A percentile compares a stretch with the other conserved stretches of the same genome.
Evolutionary conservation across 768 basidiomycete genomes (phyloP).

Genomic region (Boletus bicolor): DNA sequence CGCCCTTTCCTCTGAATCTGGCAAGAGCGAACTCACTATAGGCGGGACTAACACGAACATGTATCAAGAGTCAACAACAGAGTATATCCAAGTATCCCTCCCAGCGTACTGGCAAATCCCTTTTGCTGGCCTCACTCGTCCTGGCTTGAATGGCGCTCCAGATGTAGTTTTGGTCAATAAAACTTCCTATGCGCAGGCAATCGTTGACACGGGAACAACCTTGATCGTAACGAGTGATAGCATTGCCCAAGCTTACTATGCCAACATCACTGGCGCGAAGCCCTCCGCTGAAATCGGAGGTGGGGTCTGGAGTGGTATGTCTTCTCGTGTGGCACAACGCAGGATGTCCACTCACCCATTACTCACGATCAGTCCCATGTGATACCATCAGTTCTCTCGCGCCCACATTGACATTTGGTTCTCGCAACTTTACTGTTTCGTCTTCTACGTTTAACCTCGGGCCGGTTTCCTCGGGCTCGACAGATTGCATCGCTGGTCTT

Average conservation of each 20-base stretch:
- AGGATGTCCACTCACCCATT: background rate
- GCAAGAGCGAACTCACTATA: conserved; percentile 50
- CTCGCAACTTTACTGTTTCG: conserved; percentile 36
- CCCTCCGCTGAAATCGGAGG: conserved; percentile 23
- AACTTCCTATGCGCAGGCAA: conserved; percentile 23
- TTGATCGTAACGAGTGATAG: conserved; percentile 26
- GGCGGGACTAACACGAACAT: conserved; percentile 48
- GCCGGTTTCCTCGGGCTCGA: conserved; percentile 25
- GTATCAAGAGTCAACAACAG: conserved; percentile 44
- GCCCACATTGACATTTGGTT: conserved; percentile 39
- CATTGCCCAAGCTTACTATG: conserved; percentile 29
- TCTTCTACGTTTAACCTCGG: conserved; percentile 44
- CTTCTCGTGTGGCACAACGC: background rate
- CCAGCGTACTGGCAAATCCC: conserved; percentile 39
- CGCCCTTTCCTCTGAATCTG: conserved; percentile 39
- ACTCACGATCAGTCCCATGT: conserved; percentile 32
- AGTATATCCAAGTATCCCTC: conserved; percentile 33
- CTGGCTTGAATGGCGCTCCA: conserved; percentile 16
- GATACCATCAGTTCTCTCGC: conserved; percentile 19
- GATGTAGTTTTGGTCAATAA: conserved; percentile 26
- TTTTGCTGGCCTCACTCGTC: conserved; percentile 28
- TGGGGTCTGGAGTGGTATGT: conserved; percentile 37
- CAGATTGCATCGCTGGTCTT: conserved; percentile 38
- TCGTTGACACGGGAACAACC: conserved; percentile 36
- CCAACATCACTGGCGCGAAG: conserved; percentile 29